These are phyloP conservation scores for Linnemannia zychae DNA, from an alignment of 192 early-diverging fungal species.

Conservation along the genomic window DNA sequence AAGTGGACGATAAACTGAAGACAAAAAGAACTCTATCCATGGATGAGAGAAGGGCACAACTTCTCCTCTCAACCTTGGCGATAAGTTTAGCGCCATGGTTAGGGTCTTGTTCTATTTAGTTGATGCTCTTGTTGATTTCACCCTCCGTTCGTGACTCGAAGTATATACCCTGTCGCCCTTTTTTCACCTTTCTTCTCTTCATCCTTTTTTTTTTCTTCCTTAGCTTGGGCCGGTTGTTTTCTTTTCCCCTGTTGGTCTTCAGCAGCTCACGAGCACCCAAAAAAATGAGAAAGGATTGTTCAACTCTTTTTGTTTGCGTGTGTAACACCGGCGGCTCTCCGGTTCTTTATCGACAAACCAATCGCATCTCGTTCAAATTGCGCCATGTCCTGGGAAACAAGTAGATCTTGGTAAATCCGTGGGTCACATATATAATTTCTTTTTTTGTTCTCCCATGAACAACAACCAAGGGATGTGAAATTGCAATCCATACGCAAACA, in stretches of 20 bases:
- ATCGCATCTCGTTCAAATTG: not conserved
- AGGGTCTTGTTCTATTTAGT: not conserved
- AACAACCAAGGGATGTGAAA: too few relatives aligned
- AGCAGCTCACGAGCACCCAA: not conserved
- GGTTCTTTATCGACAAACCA: not conserved
- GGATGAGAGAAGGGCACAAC: not conserved
- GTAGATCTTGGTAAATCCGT: slow-evolving; percentile 6
- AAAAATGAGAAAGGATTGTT: not conserved
- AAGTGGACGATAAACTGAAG: not conserved
- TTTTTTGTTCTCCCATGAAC: not conserved
- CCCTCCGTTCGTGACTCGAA: not conserved
- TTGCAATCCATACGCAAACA: too few relatives aligned
- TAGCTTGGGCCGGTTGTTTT: too few relatives aligned
- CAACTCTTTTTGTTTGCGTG: not conserved
- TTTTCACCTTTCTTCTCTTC: slow-evolving; percentile 7
- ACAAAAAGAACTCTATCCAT: not conserved
- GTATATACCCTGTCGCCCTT: not conserved
- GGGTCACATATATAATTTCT: not conserved
- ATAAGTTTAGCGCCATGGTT: not conserved
- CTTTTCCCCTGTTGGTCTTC: not conserved
- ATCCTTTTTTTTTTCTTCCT: not conserved
- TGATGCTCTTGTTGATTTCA: not conserved
- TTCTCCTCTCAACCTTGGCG: not conserved
- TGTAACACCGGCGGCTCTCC: not conserved
- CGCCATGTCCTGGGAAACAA: slow-evolving; percentile 12